Percentiles rank a stretch among this genome's conserved stretches.
phyloP scores from a whole-genome alignment of 1,139 yeast genomes.

The Scheffersomyces insectosa region DNA sequence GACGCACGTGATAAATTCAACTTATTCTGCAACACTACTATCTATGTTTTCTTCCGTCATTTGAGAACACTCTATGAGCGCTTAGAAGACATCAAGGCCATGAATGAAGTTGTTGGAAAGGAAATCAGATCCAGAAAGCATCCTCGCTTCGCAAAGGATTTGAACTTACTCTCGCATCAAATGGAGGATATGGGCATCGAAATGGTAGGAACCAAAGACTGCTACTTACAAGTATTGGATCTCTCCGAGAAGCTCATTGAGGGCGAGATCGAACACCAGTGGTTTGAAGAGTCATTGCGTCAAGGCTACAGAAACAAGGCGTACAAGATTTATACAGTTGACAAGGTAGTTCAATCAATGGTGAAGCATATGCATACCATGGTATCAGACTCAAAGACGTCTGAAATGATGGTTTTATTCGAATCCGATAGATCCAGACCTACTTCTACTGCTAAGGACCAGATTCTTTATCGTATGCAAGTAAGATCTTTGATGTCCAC shows the following conservation, averaged over 20 bases:
- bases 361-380: slow-evolving; percentile 85
- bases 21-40: slow-evolving; percentile 86
- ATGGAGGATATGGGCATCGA: slow-evolving; percentile 78
- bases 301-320: slow-evolving; percentile 95
- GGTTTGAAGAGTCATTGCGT: slow-evolving; percentile 93
- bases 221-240: slow-evolving; percentile 73
- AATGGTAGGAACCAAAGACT: slow-evolving; percentile 65
- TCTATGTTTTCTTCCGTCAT: slow-evolving; percentile 88
- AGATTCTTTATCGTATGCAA: slow-evolving; percentile 86
- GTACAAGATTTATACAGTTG: slow-evolving; percentile 87
- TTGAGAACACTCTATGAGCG: slow-evolving; percentile 81
- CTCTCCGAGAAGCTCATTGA: slow-evolving; percentile 79
- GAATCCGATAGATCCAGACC: slow-evolving; percentile 72
- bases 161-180: slow-evolving; percentile 80
- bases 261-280: slow-evolving; percentile 90
- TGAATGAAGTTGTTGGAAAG: slow-evolving; percentile 64
- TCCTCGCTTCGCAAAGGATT: slow-evolving; percentile 86
- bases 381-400: slow-evolving; percentile 76
- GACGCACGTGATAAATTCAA: slow-evolving; percentile 55
- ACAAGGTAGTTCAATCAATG: slow-evolving; percentile 86
- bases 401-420: slow-evolving; percentile 78
- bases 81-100: slow-evolving; percentile 69
- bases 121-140: slow-evolving; percentile 67
- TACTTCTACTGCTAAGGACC: slow-evolving; percentile 78
- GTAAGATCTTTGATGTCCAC: slow-evolving; percentile 78